A percentile compares a stretch with the other conserved stretches of the same genome.
These are phyloP conservation scores for Akanthomyces uredinophilus DNA, from an alignment of 2,329 filamentous ascomycete species.

Conservation along the genomic window DNA sequence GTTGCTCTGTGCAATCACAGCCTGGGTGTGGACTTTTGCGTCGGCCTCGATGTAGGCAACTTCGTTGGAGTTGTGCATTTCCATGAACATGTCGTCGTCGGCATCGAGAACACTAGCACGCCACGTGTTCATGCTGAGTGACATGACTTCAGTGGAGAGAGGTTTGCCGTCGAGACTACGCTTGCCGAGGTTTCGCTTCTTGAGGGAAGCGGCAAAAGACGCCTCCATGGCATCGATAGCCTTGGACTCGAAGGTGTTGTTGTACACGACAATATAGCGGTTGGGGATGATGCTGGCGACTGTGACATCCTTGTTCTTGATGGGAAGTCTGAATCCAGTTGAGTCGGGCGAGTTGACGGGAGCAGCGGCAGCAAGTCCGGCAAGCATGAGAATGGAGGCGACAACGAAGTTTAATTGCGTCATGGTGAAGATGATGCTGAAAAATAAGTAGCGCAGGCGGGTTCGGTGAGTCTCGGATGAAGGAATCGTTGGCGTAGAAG, in stretches of 20 bases:
- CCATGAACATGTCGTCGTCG: constrained; percentile 44
- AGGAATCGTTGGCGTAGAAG: background rate
- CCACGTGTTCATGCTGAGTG: constrained; percentile 45
- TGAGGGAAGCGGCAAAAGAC: constrained; percentile 42
- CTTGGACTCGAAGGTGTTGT: constrained; percentile 44
- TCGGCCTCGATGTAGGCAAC: constrained; percentile 53
- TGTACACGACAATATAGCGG: constrained; percentile 62
- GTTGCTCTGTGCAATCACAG: constrained; percentile 45
- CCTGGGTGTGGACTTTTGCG: constrained; percentile 39
- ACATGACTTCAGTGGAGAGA: constrained; percentile 43
- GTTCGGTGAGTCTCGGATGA: constrained; percentile 15
- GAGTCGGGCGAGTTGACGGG: constrained; percentile 20
- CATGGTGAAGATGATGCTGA: constrained; percentile 1
- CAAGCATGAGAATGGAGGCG: constrained; percentile 1
- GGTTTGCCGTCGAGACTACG: constrained; percentile 42
- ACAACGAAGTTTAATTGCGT: background rate
- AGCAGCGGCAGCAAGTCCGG: constrained; percentile 23
- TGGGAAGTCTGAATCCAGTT: constrained; percentile 35
- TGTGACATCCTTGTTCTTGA: constrained; percentile 48
- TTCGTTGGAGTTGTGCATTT: constrained; percentile 43
- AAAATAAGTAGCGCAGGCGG: background rate
- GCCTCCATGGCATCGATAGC: constrained; percentile 46
- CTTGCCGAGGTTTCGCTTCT: constrained; percentile 54
- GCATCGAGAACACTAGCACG: constrained; percentile 49
- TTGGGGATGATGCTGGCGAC: constrained; percentile 47